phyloP scores from a whole-genome alignment of 2,329 filamentous ascomycete genomes.

The Ophiostoma perfectum region DNA sequence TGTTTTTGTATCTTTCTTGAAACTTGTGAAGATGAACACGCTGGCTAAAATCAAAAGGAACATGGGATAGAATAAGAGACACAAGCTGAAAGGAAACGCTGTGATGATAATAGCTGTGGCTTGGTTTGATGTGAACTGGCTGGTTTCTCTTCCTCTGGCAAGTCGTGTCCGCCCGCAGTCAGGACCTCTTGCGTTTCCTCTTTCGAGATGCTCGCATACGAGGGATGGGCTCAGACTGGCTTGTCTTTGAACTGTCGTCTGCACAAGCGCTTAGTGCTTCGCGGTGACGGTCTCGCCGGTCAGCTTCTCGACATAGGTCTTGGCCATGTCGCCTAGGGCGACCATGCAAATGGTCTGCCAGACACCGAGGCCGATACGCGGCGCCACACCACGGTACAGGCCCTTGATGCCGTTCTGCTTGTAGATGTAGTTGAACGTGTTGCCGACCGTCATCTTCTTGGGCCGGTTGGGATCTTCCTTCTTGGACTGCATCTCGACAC shows the following conservation, averaged over 20 bases:
- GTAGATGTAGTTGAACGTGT: conserved; percentile 84
- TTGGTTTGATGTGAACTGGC: not conserved
- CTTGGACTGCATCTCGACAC: conserved; percentile 99
- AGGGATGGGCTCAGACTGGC: not conserved
- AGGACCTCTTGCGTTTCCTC: conserved; percentile 2
- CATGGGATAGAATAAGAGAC: not conserved
- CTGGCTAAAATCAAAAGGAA: not conserved
- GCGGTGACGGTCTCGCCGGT: conserved; percentile 60
- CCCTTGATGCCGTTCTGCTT: conserved; percentile 79
- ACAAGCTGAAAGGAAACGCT: not conserved
- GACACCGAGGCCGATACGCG: conserved; percentile 88
- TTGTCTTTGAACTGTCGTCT: not conserved
- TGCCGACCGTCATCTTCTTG: conserved; percentile 97
- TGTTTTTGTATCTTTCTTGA: conserved; percentile 2
- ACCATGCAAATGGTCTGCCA: conserved; percentile 99
- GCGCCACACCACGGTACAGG: conserved; percentile 90
- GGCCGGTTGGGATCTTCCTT: conserved; percentile 94
- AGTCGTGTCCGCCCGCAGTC: not conserved
- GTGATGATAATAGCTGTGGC: not conserved
- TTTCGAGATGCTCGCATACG: not conserved
- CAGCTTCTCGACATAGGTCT: conserved; percentile 61
- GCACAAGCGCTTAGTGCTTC: conserved; percentile 52
- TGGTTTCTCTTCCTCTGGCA: not conserved
- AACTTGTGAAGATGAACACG: not conserved
- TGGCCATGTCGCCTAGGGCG: conserved; percentile 87